Conservation (phyloP, 331 rosid species). For the Phaseolus coccineus region DNA sequence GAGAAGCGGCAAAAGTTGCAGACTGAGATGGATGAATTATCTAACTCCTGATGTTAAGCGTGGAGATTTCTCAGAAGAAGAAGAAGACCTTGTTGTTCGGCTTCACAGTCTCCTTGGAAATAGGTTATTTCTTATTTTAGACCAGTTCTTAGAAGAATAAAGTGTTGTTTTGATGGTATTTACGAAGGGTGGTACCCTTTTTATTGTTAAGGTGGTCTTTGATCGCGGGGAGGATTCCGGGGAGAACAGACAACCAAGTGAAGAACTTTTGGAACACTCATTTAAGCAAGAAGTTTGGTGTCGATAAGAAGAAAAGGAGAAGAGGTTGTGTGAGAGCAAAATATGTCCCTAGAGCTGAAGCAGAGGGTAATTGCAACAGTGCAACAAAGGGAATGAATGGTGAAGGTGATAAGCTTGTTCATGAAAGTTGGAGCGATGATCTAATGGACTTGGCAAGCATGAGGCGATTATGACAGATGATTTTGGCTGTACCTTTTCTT, state of each 20-base stretch:
- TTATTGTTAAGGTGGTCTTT: constrained; percentile 63
- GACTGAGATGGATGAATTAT: constrained; percentile 73
- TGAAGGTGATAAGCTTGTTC: not conserved
- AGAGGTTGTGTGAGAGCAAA: not conserved
- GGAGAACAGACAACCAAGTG: constrained; percentile 57
- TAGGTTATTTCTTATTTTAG: constrained; percentile 44
- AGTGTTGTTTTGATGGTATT: not conserved
- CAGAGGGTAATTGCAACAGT: not conserved
- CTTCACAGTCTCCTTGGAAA: constrained; percentile 75
- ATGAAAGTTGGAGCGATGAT: not conserved
- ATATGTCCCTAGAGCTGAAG: not conserved
- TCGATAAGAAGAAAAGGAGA: constrained; percentile 22
- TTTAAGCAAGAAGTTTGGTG: constrained; percentile 43
- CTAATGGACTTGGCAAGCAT: constrained; percentile 19
- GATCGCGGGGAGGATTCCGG: constrained; percentile 80
- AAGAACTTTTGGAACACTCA: constrained; percentile 49
- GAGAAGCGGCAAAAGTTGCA: constrained; percentile 76
- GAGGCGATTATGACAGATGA: constrained; percentile 22
- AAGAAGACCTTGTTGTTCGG: constrained; percentile 69
- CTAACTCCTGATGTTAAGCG: constrained; percentile 65
- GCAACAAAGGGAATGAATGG: not conserved
- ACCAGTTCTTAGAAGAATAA: not conserved
- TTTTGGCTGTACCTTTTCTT: constrained; percentile 35
- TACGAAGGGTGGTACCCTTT: not conserved
- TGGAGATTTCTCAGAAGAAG: constrained; percentile 67